Conservation (phyloP, 139 green algal genomes). For the Picochlorum sp. region DNA sequence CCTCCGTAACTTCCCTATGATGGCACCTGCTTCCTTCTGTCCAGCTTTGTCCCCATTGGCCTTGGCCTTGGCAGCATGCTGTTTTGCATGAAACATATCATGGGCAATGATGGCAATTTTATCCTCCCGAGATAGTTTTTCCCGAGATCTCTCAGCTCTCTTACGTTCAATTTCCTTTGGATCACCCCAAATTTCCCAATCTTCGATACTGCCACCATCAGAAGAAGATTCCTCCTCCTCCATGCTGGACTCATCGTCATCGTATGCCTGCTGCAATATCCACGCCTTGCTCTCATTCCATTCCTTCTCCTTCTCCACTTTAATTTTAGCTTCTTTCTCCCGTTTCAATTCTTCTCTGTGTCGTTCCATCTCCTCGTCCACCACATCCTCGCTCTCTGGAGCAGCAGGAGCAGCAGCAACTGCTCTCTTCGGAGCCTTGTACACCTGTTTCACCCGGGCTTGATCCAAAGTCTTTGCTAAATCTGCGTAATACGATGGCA, state of each 20-base stretch:
- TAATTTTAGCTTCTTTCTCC: constrained; percentile 1
- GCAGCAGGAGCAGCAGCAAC: too few species aligned
- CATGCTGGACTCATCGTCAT: constrained; percentile 19
- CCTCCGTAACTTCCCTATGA: constrained; percentile 65
- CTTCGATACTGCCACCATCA: constrained; percentile 36
- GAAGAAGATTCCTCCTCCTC: background rate
- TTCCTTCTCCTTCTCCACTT: constrained; percentile 16
- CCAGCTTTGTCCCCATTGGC: constrained; percentile 49
- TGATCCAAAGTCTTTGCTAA: background rate
- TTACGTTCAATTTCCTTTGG: constrained; percentile 50
- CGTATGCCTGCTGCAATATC: constrained; percentile 57
- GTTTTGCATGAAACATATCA: constrained; percentile 30
- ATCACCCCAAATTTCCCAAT: constrained; percentile 81
- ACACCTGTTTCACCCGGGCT: background rate
- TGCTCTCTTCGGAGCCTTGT: background rate
- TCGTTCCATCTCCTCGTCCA: constrained; percentile 1
- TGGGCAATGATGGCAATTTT: constrained; percentile 23
- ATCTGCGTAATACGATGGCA: background rate
- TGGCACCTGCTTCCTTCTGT: constrained; percentile 61
- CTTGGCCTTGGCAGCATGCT: constrained; percentile 47
- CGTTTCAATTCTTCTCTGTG: constrained; percentile 10
- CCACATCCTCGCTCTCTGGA: constrained; percentile 16
- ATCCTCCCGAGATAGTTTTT: constrained; percentile 22
- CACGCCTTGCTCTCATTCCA: constrained; percentile 37
- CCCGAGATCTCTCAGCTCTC: constrained; percentile 27